Conservation (phyloP, 139 green algal species). For the Deuterostichococcus epilithicus region DNA sequence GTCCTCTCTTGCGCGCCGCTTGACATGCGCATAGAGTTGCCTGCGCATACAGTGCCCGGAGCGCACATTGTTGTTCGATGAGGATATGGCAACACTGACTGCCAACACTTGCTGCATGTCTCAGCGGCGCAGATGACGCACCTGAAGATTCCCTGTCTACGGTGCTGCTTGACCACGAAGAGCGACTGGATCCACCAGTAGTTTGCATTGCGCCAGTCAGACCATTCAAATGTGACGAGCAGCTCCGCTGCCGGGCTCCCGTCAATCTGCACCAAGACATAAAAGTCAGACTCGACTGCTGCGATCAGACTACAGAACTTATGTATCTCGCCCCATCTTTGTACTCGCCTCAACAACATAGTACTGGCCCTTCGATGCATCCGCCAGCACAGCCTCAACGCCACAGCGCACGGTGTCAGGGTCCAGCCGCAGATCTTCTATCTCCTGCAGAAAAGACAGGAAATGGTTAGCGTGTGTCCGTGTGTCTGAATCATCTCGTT, state of each 20-base stretch:
- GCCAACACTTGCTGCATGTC: no score
- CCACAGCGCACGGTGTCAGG: conserved; percentile 17
- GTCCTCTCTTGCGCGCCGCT: no score
- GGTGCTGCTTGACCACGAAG: conserved; percentile 37
- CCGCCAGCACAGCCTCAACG: conserved; percentile 11
- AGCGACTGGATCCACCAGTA: conserved; percentile 63
- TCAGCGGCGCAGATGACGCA: no score
- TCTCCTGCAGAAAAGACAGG: conserved; percentile 23
- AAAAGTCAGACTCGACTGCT: conserved; percentile 14
- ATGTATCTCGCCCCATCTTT: no score
- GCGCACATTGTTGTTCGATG: no score
- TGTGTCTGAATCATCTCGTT: not conserved
- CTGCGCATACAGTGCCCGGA: no score
- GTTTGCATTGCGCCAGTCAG: conserved; percentile 37
- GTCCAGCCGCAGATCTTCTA: conserved; percentile 28
- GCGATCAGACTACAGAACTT: no score
- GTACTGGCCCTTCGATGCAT: conserved; percentile 16
- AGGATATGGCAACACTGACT: no score
- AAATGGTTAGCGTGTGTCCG: not conserved
- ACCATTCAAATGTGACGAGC: conserved; percentile 63
- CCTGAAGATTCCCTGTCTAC: conserved; percentile 24
- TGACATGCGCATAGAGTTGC: no score
- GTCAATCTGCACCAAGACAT: conserved; percentile 23
- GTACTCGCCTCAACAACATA: conserved; percentile 16
- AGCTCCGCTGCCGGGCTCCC: conserved; percentile 37